These are phyloP conservation scores for Phytophthora europaea DNA, from an alignment of 352 stramenopile species.

Conservation along the genomic window DNA sequence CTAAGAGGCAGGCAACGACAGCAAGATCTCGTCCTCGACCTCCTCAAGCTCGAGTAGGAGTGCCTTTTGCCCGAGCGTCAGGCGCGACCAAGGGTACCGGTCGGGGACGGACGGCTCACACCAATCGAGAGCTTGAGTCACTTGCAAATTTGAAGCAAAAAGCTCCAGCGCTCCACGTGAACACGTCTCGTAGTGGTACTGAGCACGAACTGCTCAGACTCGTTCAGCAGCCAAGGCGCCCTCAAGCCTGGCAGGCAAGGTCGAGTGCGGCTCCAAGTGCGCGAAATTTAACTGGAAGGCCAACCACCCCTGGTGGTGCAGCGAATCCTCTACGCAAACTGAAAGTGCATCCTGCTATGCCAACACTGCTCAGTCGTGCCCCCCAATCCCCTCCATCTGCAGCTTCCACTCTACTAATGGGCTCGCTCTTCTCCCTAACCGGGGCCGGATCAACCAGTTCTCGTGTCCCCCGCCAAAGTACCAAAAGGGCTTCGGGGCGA, in stretches of 20 bases:
- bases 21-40: conserved; percentile 14
- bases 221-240: conserved; percentile 22
- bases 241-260: conserved; percentile 18
- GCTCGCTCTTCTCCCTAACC: not conserved
- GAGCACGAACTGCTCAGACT: not conserved
- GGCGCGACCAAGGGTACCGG: not conserved
- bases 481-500: conserved; percentile 7
- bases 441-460: not conserved
- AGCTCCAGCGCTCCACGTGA: not conserved
- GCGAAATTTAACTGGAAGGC: conserved; percentile 1
- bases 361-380: conserved; percentile 5
- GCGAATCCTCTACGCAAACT: conserved; percentile 26
- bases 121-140: conserved; percentile 7
- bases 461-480: not conserved
- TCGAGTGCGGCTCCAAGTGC: not conserved
- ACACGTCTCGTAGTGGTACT: not conserved
- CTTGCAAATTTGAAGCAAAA: conserved; percentile 2
- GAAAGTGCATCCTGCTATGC: conserved; percentile 28
- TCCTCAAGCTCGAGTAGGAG: conserved; percentile 5
- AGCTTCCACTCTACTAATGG: conserved; percentile 26
- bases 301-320: conserved; percentile 9
- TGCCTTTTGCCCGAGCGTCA: conserved; percentile 4
- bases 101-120: conserved; percentile 1
- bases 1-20: conserved; percentile 8
- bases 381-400: conserved; percentile 28